Base-by-base conservation (phyloP, 108 stramenopile species). In the Cyclotella kingstonii region DNA sequence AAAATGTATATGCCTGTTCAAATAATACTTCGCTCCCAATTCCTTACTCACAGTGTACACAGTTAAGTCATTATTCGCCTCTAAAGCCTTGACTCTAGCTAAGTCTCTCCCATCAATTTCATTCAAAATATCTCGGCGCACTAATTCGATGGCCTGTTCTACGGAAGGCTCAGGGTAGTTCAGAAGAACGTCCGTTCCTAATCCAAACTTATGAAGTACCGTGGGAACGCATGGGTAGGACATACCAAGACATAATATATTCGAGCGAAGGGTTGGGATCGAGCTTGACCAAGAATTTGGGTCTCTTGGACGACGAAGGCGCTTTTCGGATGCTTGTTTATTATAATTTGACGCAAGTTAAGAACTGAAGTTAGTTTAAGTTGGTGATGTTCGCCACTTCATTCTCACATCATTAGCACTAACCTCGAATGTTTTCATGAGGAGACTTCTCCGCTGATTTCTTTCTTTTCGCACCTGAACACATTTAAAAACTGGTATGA, bases 51-150 rank as follows among this genome's bases (percentile, higher is more conserved):
- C 85, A 12, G 83, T 85, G 62, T 85, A 90, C 1, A 79, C 84
- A 41, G 75, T 56, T 38, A 78, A 78, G 27, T 77, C 70, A 45
- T 78, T 68, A 10, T 54, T 66, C 27, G 81, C 57, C 70, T 90
- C 89, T 21, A 84, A 77, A 8, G 84, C 85, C 17, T 81, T 48
- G 52, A 82, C 76, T 7, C 89, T 73, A 8, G 81, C 85, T 52
- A 86, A 60, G 63, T 90, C 89, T n/a, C 89, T 69, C 21, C 83
- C 89, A 58, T 87, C 89, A 77, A 90, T 90, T 53, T 83, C 71
- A 14, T 70, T 85, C 38, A 90, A 45, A 9, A 85, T 68, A 27
- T 65, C 57, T n/a, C 84, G 69, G 19, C 73, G 69, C 8, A 87
- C 89, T 15, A 76, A 62, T 51, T 85, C 82, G 14, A 90, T 80